Conservation (phyloP, 139 green algal genomes). For the Chlamydomonas incerta region DNA sequence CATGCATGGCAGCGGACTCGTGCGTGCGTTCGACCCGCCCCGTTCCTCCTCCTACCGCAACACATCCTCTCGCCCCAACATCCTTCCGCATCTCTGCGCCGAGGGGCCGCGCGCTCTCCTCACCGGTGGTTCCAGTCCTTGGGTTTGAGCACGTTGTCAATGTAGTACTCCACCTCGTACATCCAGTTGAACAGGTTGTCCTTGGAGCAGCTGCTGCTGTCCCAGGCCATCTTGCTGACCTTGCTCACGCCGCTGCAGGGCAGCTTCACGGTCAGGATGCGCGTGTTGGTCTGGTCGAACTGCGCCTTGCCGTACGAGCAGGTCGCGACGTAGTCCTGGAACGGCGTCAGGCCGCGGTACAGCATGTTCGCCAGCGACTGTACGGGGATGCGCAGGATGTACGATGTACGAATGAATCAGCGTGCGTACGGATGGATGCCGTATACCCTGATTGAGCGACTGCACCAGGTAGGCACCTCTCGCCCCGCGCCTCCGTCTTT, state of each 20-base stretch:
- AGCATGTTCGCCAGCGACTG: slow-evolving; percentile 21
- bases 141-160: slow-evolving; percentile 36
- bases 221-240: slow-evolving; percentile 12
- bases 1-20: too few relatives aligned
- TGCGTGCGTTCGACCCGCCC: too few relatives aligned
- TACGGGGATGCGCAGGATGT: too few relatives aligned
- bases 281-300: slow-evolving; percentile 21
- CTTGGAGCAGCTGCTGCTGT: slow-evolving; percentile 8
- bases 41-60: too few relatives aligned
- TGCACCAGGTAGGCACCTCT: too few relatives aligned
- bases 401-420: too few relatives aligned
- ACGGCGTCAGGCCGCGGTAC: slow-evolving; percentile 18
- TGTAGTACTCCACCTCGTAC: slow-evolving; percentile 41
- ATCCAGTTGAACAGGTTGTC: slow-evolving; percentile 47
- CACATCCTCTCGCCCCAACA: too few relatives aligned
- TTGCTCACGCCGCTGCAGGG: slow-evolving; percentile 23
- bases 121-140: slow-evolving; percentile 30
- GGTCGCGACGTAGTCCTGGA: slow-evolving; percentile 33
- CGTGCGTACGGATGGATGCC: too few relatives aligned
- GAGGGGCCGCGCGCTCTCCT: too few relatives aligned
- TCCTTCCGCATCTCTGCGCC: too few relatives aligned
- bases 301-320: slow-evolving; percentile 45
- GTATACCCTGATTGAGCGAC: too few relatives aligned
- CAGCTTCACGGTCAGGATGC: slow-evolving; percentile 25
- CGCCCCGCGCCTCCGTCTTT: too few relatives aligned